A percentile compares a stretch with the other conserved stretches of the same genome.
These are phyloP conservation scores for Sanghuangporus sanghuang DNA, from an alignment of 1,284 basidiomycete species.

Conservation along the genomic window DNA sequence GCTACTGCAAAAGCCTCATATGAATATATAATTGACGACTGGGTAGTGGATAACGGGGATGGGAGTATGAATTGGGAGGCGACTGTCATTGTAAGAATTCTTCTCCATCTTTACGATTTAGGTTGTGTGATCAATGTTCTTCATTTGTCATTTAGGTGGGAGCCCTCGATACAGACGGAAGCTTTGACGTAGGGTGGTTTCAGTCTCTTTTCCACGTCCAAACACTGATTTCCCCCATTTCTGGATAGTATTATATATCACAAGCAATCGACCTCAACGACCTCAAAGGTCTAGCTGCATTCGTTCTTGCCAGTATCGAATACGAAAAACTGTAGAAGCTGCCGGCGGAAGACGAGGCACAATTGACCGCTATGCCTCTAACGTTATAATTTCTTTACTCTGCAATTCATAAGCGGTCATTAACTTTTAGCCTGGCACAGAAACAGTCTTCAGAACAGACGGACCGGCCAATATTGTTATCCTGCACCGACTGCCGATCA, in stretches of 20 bases:
- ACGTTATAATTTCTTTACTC: neutral
- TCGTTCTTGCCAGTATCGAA: constrained; percentile 43
- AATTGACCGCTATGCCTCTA: neutral
- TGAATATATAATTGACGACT: constrained; percentile 35
- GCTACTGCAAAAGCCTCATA: constrained; percentile 37
- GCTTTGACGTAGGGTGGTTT: constrained; percentile 32
- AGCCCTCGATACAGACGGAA: constrained; percentile 34
- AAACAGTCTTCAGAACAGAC: too few relatives aligned
- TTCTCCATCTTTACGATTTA: neutral
- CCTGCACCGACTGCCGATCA: neutral
- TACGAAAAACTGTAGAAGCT: constrained; percentile 26
- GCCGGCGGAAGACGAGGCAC: neutral
- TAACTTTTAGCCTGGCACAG: too few relatives aligned
- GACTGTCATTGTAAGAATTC: constrained; percentile 35
- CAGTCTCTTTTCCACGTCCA: neutral
- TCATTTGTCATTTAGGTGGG: constrained; percentile 31
- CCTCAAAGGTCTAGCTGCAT: constrained; percentile 42
- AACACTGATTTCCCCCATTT: neutral
- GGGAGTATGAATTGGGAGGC: constrained; percentile 41
- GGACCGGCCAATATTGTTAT: too few relatives aligned
- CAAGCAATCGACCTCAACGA: constrained; percentile 36
- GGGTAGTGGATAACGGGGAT: constrained; percentile 36
- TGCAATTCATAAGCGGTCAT: too few relatives aligned
- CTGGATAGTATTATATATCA: constrained; percentile 38
- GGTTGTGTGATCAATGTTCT: neutral